Evolutionary conservation across 805 yeast species (phyloP).

Genomic region (Geotrichum ghanense): DNA sequence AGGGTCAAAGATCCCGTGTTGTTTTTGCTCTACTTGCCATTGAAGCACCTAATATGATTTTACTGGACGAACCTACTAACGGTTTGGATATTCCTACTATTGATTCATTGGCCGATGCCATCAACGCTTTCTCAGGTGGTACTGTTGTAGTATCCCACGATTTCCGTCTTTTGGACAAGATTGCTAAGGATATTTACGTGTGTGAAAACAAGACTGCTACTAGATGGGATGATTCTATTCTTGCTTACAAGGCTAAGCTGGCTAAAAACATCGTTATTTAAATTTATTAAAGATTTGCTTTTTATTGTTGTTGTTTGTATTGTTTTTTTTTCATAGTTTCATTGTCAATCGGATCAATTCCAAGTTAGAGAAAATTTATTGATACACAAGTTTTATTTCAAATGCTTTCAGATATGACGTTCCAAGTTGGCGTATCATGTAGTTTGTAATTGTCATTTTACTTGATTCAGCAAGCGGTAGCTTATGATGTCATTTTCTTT

Average conservation of each 20-base stretch:
- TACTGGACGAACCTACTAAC: slow-evolving; percentile 98
- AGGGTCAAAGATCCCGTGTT: slow-evolving; percentile 98
- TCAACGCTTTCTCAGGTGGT: slow-evolving; percentile 92
- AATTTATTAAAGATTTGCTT: slow-evolving; percentile 1
- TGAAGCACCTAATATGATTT: slow-evolving; percentile 86
- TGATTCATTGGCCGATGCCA: slow-evolving; percentile 95
- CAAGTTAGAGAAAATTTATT: too few species aligned
- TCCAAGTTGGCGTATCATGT: too few species aligned
- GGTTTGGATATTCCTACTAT: slow-evolving; percentile 98
- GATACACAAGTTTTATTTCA: too few species aligned
- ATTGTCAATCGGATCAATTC: background rate
- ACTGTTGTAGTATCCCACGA: slow-evolving; percentile 98
- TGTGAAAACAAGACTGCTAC: slow-evolving; percentile 94
- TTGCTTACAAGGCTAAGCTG: slow-evolving; percentile 86
- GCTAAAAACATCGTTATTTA: slow-evolving; percentile 58
- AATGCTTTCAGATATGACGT: too few species aligned
- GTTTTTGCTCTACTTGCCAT: slow-evolving; percentile 93
- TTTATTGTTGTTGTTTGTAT: background rate
- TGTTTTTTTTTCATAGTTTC: background rate
- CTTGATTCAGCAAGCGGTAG: too few species aligned
- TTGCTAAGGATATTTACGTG: slow-evolving; percentile 94
- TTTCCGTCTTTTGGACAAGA: slow-evolving; percentile 93
- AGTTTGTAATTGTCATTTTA: too few species aligned
- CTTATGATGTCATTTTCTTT: too few species aligned
- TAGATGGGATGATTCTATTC: slow-evolving; percentile 88